Conservation (phyloP, 2,329 filamentous ascomycete species). For the Paecilomyces sp. region DNA sequence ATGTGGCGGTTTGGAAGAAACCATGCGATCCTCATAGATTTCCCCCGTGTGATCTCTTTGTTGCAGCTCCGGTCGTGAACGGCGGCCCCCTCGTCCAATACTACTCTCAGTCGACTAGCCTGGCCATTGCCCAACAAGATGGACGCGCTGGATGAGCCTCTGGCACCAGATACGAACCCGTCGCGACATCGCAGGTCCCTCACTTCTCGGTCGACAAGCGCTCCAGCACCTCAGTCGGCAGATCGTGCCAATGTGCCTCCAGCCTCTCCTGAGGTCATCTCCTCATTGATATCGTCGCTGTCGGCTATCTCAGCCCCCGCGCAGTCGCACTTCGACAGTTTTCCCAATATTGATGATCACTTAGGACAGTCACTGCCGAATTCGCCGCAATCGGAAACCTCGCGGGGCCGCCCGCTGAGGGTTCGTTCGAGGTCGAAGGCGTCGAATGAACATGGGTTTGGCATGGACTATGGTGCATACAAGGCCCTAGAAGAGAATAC, state of each 20-base stretch:
- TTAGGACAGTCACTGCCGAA: slow-evolving; percentile 28
- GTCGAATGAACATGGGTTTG: slow-evolving; percentile 44
- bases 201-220: slow-evolving; percentile 19
- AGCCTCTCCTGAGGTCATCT: slow-evolving; percentile 46
- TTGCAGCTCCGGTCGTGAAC: not conserved
- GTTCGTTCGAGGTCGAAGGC: slow-evolving; percentile 20
- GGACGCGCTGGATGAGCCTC: slow-evolving; percentile 21
- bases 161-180: slow-evolving; percentile 22
- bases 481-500: slow-evolving; percentile 45
- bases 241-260: slow-evolving; percentile 29
- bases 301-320: slow-evolving; percentile 57
- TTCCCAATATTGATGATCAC: slow-evolving; percentile 37
- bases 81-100: not conserved
- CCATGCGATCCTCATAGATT: not conserved
- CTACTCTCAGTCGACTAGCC: not conserved
- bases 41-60: not conserved
- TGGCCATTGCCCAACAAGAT: not conserved
- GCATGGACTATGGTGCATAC: slow-evolving; percentile 66
- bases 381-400: slow-evolving; percentile 19
- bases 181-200: slow-evolving; percentile 41
- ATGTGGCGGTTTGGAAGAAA: not conserved
- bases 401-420: slow-evolving; percentile 8
- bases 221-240: slow-evolving; percentile 14
- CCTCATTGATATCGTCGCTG: slow-evolving; percentile 55
- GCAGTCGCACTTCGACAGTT: slow-evolving; percentile 61